Evolutionary conservation across 2,329 filamentous ascomycete genomes (phyloP), one percentile per base, ranked within the genome.

Genomic region (Amauroascus verrucosus): DNA sequence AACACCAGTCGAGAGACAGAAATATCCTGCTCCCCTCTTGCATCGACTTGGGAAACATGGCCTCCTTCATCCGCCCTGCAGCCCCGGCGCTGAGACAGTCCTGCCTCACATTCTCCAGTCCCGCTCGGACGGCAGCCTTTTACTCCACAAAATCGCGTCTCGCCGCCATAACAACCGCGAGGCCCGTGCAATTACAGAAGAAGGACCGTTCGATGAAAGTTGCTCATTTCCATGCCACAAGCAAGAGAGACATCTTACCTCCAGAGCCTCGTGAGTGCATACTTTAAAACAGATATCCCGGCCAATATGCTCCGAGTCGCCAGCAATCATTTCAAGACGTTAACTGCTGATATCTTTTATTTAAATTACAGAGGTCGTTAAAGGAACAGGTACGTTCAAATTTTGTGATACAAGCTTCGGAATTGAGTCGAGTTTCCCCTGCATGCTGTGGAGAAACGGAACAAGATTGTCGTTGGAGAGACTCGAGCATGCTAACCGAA

Each of bases 151-250:
- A 56, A 52, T 57, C 60, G 28, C 60, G 57, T 18, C 33, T 62
- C 8, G 53, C 57, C 14, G 54, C 56, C 22, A 30, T 54, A 46
- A 53, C 56, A 35, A 48, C 48, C 6, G 43, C 54, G 44, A 59
- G 56, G 20, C 57, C 61, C 26, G 47, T 38, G 28, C 56, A 59
- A 48, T 59, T 68, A 55, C 62, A 63, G 58, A 65, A 62, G 58
- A 65, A 62, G 60, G 67, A 60, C 53, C 63, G 63, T 33, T 60
- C 67, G 54, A 71, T 73, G 61, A 77, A 82, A 70, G 77, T 83
- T 63, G 84, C 89, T 60, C 84, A 86, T 62, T 95, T 98, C 80
- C 90, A 96, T 73, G 87, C 85, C 65, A 88, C 87, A 40, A 78
- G 82, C 71, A 80, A 81, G 72, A 80, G 81, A 70, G 77, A 79